These are phyloP conservation scores for Rhodosporidiobolus sp. DNA, from an alignment of 768 basidiomycete genomes.

Conservation along the genomic window DNA sequence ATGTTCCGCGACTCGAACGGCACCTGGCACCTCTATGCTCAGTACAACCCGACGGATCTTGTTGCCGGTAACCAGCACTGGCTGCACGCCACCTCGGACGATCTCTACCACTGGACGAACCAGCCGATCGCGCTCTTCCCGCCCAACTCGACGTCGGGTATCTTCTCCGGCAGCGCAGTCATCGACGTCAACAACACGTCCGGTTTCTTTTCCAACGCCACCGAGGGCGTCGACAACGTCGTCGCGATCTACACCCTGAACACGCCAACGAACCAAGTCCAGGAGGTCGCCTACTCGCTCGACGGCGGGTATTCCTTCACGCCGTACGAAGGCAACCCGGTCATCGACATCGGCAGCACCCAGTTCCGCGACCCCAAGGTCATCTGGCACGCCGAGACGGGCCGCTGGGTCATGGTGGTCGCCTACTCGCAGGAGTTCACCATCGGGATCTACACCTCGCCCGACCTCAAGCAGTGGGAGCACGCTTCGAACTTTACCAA, in stretches of 20 bases:
- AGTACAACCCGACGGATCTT: constrained; percentile 42
- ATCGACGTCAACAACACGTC: constrained; percentile 46
- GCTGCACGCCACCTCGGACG: constrained; percentile 47
- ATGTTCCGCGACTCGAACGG: constrained; percentile 31
- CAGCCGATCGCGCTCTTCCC: constrained; percentile 46
- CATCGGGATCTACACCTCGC: constrained; percentile 44
- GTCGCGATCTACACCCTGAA: constrained; percentile 47
- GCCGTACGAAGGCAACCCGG: constrained; percentile 43
- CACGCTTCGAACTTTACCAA: constrained; percentile 38
- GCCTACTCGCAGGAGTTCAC: constrained; percentile 40
- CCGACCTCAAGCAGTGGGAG: constrained; percentile 44
- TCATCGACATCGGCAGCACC: constrained; percentile 39
- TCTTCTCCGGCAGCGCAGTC: constrained; percentile 45
- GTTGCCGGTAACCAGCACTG: constrained; percentile 47
- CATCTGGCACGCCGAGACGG: constrained; percentile 37
- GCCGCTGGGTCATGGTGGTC: constrained; percentile 46
- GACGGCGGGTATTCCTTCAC: constrained; percentile 45
- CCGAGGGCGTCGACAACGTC: constrained; percentile 20
- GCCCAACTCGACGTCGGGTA: constrained; percentile 30
- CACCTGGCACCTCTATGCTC: constrained; percentile 47
- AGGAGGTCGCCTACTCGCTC: constrained; percentile 43
- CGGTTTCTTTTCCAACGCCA: constrained; percentile 44
- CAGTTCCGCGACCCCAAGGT: constrained; percentile 48
- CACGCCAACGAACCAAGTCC: constrained; percentile 40
- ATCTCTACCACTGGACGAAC: constrained; percentile 46